phyloP scores from a whole-genome alignment of 1,139 yeast genomes.

The Nadsonia commutata region DNA sequence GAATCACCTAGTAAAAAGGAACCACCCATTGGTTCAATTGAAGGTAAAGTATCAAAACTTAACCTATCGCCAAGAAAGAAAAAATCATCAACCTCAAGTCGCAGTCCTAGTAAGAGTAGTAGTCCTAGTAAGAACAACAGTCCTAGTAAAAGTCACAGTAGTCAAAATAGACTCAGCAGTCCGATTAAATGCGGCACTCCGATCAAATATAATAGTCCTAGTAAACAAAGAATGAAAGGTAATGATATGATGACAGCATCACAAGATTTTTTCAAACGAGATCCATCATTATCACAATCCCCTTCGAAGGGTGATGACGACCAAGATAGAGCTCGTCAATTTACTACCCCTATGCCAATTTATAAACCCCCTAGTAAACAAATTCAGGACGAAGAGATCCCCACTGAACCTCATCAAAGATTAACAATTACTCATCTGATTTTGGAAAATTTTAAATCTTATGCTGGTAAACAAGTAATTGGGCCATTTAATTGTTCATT shows the following conservation, averaged over 20 bases:
- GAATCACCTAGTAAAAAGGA: neutral
- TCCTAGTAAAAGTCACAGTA: neutral
- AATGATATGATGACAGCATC: no score
- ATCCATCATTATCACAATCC: neutral
- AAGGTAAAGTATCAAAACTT: neutral
- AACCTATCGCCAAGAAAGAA: neutral
- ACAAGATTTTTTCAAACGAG: neutral
- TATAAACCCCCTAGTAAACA: neutral
- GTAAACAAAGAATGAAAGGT: neutral
- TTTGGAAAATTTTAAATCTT: constrained; percentile 80
- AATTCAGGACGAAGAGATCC: neutral
- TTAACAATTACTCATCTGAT: constrained; percentile 62
- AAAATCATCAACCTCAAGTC: neutral
- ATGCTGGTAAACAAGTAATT: constrained; percentile 85
- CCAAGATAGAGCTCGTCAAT: neutral
- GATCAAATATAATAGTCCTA: no score
- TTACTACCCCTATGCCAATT: neutral
- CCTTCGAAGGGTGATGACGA: neutral
- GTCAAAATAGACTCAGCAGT: neutral
- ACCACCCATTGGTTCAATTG: neutral
- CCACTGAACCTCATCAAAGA: constrained; percentile 22
- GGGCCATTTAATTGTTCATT: constrained; percentile 93
- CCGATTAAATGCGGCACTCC: neutral
- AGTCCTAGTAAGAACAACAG: neutral
- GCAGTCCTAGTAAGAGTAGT: neutral